Base-by-base conservation (phyloP, 2,329 filamentous ascomycete genomes). In the Aspergillaceae sp. region DNA sequence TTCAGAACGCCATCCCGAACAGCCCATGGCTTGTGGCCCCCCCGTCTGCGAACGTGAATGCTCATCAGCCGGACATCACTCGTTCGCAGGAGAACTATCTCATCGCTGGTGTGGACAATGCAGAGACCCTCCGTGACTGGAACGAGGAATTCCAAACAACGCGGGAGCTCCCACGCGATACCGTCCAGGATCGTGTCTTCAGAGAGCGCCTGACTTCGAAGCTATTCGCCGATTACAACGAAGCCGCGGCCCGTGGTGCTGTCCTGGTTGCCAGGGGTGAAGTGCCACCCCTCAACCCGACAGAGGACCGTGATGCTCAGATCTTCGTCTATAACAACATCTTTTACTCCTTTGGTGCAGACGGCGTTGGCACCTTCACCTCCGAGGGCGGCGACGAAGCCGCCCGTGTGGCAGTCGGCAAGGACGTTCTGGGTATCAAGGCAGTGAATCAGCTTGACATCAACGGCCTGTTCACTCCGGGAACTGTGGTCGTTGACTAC, bases 281-380 rank as follows among this genome's bases (percentile, higher is more conserved):
- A 66, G 86, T 98, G 52, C 83, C 89, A 19, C 88, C 92, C 5
- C 72, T 98, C 45, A 98, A 98, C 71, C 94, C 92, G 5, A 97
- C 91, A 0, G 92, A 98, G 70, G 83, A 78, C 52, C 81, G 78
- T 55, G 91, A 98, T 65, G 92, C 92, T 3, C 92, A 98, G 66
- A 98, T 98, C 54, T 98, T 95, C 61, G 91, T 98, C 27, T 96
- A 97, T 75, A 97, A 97, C 76, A 98, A 98, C 70, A 89, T 98
- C 56, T 98, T 98, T 74, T 98, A 95, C 74, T 97, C 92, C 0
- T 97, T 96, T 58, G 92, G 92, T 51, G 91, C 92, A 40, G 92
- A 98, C 65, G 94, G 92, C 44, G 92, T 97, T 40, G 91, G 92
- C 38, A 98, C 92, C 10, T 98, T 98, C 67, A 90, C 89, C 7